Conservation (phyloP, 2,329 filamentous ascomycete genomes). For the Karstenula rhodostoma region DNA sequence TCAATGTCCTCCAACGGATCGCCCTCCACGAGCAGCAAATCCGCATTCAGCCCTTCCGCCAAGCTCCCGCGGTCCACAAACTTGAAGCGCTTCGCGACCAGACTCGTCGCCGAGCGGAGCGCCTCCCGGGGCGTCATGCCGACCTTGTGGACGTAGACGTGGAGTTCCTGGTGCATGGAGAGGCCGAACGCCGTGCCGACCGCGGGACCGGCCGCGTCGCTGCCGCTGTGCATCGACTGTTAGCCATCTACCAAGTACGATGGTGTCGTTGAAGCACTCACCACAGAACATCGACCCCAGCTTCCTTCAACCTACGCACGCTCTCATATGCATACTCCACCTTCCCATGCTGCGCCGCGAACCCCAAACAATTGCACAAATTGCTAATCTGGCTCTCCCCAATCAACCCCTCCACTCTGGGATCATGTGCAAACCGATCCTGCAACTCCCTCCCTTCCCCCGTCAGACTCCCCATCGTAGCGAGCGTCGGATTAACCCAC, state of each 20-base stretch:
- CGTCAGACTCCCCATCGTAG: slow-evolving; percentile 51
- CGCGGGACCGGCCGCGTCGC: slow-evolving; percentile 54
- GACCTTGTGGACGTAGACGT: slow-evolving; percentile 52
- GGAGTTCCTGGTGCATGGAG: slow-evolving; percentile 53
- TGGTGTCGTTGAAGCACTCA: slow-evolving; percentile 23
- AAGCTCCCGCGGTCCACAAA: slow-evolving; percentile 53
- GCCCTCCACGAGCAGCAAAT: slow-evolving; percentile 55
- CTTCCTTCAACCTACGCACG: slow-evolving; percentile 49
- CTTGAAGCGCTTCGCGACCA: slow-evolving; percentile 51
- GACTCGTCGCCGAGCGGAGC: slow-evolving; percentile 50
- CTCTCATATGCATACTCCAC: slow-evolving; percentile 53
- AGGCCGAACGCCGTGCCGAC: slow-evolving; percentile 56
- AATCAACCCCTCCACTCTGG: slow-evolving; percentile 44
- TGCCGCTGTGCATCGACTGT: slow-evolving; percentile 49
- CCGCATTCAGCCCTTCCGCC: slow-evolving; percentile 51
- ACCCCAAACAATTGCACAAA: slow-evolving; percentile 54
- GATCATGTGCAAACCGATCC: slow-evolving; percentile 52
- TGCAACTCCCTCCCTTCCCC: slow-evolving; percentile 51
- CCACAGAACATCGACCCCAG: slow-evolving; percentile 54
- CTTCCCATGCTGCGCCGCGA: slow-evolving; percentile 42
- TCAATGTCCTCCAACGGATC: slow-evolving; percentile 54
- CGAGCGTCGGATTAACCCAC: slow-evolving; percentile 55
- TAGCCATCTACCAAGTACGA: slow-evolving; percentile 14
- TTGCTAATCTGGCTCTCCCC: slow-evolving; percentile 43
- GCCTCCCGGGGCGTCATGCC: slow-evolving; percentile 55